phyloP scores from a whole-genome alignment of 805 yeast species.

The Candida wancherniae region DNA sequence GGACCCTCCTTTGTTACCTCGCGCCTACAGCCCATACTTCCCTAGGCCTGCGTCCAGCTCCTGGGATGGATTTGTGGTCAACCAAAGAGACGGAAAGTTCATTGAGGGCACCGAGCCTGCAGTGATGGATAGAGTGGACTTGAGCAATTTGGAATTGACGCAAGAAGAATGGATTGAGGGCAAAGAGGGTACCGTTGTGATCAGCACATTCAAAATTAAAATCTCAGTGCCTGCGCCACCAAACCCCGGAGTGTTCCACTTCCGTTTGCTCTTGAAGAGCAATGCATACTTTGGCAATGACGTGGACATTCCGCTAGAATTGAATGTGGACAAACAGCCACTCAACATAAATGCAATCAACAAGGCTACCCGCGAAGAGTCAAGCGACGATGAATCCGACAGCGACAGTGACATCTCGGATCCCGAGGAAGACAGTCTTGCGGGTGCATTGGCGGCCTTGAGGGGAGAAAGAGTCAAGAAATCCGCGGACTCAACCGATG shows the following conservation, averaged over 20 bases:
- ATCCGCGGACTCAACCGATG: conserved; percentile 28
- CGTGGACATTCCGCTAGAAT: conserved; percentile 60
- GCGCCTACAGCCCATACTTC: conserved; percentile 69
- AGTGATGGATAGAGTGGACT: conserved; percentile 46
- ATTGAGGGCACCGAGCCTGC: conserved; percentile 58
- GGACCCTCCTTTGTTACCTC: conserved; percentile 65
- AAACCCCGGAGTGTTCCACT: conserved; percentile 56
- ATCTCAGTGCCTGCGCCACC: conserved; percentile 76
- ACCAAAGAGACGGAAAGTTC: conserved; percentile 76
- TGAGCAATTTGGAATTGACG: conserved; percentile 50
- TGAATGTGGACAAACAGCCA: conserved; percentile 61
- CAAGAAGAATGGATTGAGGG: conserved; percentile 49
- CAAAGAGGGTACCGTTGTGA: conserved; percentile 32
- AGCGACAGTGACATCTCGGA: conserved; percentile 57
- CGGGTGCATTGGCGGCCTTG: conserved; percentile 68
- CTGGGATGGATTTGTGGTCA: conserved; percentile 67
- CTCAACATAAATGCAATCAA: conserved; percentile 16
- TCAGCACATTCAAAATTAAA: conserved; percentile 75
- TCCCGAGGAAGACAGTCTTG: conserved; percentile 70
- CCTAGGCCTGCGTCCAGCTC: conserved; percentile 48
- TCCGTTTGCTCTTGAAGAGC: conserved; percentile 66
- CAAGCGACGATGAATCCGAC: conserved; percentile 34
- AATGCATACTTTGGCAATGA: conserved; percentile 81
- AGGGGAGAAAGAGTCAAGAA: conserved; percentile 57
- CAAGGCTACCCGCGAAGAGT: conserved; percentile 28